phyloP scores from a whole-genome alignment of 768 basidiomycete species.

The Psilocybe tampanensis region DNA sequence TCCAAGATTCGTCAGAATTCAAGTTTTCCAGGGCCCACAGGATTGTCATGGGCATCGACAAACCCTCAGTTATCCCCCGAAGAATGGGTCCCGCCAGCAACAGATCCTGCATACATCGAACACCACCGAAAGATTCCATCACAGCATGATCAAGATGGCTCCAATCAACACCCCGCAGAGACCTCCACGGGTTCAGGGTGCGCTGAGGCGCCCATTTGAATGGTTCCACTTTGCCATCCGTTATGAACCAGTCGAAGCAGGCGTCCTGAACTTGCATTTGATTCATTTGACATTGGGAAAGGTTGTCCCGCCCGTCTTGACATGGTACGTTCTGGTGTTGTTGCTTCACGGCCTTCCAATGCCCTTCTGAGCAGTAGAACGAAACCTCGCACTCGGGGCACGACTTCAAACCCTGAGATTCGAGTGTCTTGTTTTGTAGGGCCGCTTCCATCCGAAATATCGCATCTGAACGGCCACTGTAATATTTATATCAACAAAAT shows the following conservation, averaged over 20 bases:
- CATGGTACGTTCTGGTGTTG: slow-evolving; percentile 22
- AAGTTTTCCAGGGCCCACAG: slow-evolving; percentile 33
- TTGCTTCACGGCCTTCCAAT: slow-evolving; percentile 22
- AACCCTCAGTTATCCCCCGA: slow-evolving; percentile 26
- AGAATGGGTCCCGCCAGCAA: slow-evolving; percentile 30
- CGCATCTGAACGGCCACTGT: slow-evolving; percentile 29
- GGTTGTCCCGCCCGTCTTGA: slow-evolving; percentile 22
- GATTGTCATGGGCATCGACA: slow-evolving; percentile 37
- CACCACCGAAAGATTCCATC: neutral
- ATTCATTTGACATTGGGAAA: slow-evolving; percentile 33
- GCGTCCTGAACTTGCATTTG: slow-evolving; percentile 24
- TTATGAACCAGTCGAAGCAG: slow-evolving; percentile 16
- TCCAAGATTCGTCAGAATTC: slow-evolving; percentile 30
- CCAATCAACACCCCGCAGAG: slow-evolving; percentile 28
- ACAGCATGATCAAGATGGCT: slow-evolving; percentile 24
- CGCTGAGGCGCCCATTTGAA: slow-evolving; percentile 35
- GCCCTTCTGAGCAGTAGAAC: slow-evolving; percentile 31
- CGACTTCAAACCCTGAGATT: slow-evolving; percentile 14
- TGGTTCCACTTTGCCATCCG: slow-evolving; percentile 14
- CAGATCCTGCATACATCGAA: slow-evolving; percentile 21
- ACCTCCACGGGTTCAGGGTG: slow-evolving; percentile 23
- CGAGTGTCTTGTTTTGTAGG: neutral
- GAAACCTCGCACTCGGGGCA: slow-evolving; percentile 28
- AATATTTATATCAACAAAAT: neutral
- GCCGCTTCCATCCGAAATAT: slow-evolving; percentile 27